Evolutionary conservation across 805 yeast genomes (phyloP).

Genomic region (Suhomyces prunicola): DNA sequence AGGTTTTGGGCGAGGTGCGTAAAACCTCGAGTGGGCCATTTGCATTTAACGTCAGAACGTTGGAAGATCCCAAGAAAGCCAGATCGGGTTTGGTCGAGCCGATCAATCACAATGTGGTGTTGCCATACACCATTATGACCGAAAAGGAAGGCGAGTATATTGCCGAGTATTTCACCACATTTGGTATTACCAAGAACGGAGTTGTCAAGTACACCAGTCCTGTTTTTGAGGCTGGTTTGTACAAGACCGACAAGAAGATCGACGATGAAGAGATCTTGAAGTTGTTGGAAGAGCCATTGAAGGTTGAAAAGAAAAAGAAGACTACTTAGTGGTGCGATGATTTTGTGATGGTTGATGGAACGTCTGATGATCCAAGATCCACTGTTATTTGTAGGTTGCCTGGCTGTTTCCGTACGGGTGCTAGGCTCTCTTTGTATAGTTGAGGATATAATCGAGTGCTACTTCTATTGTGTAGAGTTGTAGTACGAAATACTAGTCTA

Average conservation of each 20-base stretch:
- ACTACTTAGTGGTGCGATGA: no score
- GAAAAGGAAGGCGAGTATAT: constrained; percentile 65
- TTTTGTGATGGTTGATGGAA: no score
- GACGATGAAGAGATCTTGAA: constrained; percentile 48
- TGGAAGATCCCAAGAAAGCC: constrained; percentile 67
- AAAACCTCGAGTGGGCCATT: constrained; percentile 56
- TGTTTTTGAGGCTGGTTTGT: constrained; percentile 43
- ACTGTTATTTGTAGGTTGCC: no score
- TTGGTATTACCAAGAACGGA: constrained; percentile 73
- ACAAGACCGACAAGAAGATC: constrained; percentile 56
- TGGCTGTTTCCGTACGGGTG: no score
- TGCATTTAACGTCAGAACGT: constrained; percentile 66
- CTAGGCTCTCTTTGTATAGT: no score
- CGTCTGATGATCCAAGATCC: no score
- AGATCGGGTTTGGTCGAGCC: constrained; percentile 75
- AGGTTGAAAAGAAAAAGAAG: constrained; percentile 43
- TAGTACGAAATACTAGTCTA: no score
- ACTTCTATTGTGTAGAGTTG: no score
- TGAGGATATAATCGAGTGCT: no score
- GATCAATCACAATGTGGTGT: constrained; percentile 60
- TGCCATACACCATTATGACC: constrained; percentile 64
- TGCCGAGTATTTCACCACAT: constrained; percentile 72
- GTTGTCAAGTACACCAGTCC: constrained; percentile 61
- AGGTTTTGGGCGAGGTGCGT: constrained; percentile 64
- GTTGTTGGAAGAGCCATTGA: constrained; percentile 50